Evolutionary conservation across 2,329 filamentous ascomycete genomes (phyloP).

Genomic region (Cladophialophora immunda): DNA sequence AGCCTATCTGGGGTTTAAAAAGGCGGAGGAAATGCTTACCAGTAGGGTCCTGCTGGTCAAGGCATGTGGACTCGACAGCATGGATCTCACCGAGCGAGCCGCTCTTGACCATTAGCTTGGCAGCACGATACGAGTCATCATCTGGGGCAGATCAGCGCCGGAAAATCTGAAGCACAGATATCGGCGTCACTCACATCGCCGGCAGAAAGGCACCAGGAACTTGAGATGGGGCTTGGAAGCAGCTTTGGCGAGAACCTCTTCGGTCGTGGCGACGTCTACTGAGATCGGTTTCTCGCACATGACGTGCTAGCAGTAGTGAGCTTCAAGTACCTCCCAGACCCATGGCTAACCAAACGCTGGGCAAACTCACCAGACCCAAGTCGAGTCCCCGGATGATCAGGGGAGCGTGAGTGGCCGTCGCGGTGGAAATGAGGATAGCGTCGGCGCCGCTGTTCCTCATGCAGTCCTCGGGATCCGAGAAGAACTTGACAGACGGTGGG

Average conservation of each 20-base stretch:
- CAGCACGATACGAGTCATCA: conserved; percentile 40
- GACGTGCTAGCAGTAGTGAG: conserved; percentile 21
- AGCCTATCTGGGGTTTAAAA: neutral
- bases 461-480: conserved; percentile 42
- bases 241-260: conserved; percentile 21
- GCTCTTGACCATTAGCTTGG: conserved; percentile 32
- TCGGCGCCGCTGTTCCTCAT: conserved; percentile 44
- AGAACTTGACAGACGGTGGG: conserved; percentile 36
- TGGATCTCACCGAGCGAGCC: conserved; percentile 39
- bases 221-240: conserved; percentile 22
- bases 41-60: conserved; percentile 26
- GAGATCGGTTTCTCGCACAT: conserved; percentile 32
- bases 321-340: too few species aligned
- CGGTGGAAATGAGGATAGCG: conserved; percentile 45
- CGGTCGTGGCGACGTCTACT: conserved; percentile 22
- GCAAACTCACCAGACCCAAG: conserved; percentile 10
- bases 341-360: neutral
- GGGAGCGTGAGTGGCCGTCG: conserved; percentile 44
- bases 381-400: conserved; percentile 36
- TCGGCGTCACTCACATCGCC: conserved; percentile 37
- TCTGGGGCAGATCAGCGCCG: conserved; percentile 28
- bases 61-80: conserved; percentile 25
- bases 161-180: conserved; percentile 31
- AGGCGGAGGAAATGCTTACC: conserved; percentile 1
- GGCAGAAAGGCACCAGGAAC: conserved; percentile 24